Base-by-base conservation (phyloP, 495 filamentous ascomycete species). In the Copromyces sp. region DNA sequence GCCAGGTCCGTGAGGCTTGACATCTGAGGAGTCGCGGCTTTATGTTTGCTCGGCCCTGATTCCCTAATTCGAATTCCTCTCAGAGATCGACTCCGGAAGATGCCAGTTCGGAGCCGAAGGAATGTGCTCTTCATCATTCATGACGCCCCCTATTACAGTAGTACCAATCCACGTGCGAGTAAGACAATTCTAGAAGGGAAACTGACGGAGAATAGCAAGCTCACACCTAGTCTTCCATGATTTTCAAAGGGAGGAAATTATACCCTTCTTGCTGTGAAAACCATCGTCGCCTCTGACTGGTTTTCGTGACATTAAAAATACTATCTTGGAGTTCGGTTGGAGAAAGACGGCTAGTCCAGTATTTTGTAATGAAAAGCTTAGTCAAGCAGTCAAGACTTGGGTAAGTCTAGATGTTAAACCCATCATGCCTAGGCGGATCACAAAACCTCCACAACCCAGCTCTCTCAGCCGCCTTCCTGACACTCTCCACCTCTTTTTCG, bases 381-480 rank as follows among this genome's bases (percentile, higher is more conserved):
- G 7, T 9, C 35, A 37, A 37, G 35, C 35, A 37, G 35, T 37
- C 35, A 9, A n/a, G 20, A 11, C n/a, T 8, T 11, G 20, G 14
- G 24, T 59, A 59, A 59, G 47, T 41, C 87, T 77, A 93, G 35
- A 94, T 82, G 78, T 89, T 90, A 80, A 92, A 94, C 5, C 89
- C 89, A 71, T 89, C 87, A 74, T 94, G 87, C 73, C 87, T 87
- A 39, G 91, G 88, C 16, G 87, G 86, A 71, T 93, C 91, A 61
- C 88, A 89, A 74, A 95, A 92, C 40, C 91, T 81, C 91, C 91
- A 94, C 41, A 94, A 81, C 1, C 92, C 91, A 47, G 89, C 91
- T 47, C 84, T 79, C 75, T 90, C 85, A 4, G 92, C 91, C 4
- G 90, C 90, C 74, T 85, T 83, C 70, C 85, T 82, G 2, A 92